A percentile compares a stretch with the other conserved stretches of the same genome.
These are phyloP conservation scores for Mallotus nudiflorus DNA, from an alignment of 345 rosid species.

Conservation along the genomic window DNA sequence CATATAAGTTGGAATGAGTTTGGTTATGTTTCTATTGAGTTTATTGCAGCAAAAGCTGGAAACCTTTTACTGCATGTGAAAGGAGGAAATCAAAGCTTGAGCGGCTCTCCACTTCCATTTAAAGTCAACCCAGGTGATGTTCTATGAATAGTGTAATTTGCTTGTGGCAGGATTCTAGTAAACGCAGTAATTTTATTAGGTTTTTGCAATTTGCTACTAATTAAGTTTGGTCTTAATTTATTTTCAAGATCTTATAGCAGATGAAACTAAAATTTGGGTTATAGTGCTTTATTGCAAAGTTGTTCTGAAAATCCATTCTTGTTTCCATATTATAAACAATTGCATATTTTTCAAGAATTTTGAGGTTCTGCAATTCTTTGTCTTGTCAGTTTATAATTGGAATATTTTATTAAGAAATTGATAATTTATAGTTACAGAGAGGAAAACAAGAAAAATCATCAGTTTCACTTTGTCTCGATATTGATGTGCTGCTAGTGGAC, in stretches of 20 bases:
- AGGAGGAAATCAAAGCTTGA: constrained; percentile 55
- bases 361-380: too few relatives aligned
- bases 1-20: constrained; percentile 51
- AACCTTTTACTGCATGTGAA: constrained; percentile 51
- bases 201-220: neutral
- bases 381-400: too few relatives aligned
- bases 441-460: too few relatives aligned
- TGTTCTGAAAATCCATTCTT: neutral
- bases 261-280: neutral
- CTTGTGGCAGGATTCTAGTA: neutral
- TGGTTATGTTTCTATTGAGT: constrained; percentile 57
- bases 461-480: too few relatives aligned
- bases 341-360: neutral
- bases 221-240: neutral
- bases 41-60: constrained; percentile 54
- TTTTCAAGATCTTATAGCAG: neutral
- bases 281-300: neutral
- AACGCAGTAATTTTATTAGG: neutral
- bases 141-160: neutral
- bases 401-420: too few relatives aligned
- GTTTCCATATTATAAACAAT: neutral
- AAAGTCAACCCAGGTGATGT: constrained; percentile 74
- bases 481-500: too few relatives aligned
- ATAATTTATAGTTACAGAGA: too few relatives aligned
- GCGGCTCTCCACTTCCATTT: constrained; percentile 66